Conservation (phyloP, 164 flowering plant genomes). For the Aristolochia californica region DNA sequence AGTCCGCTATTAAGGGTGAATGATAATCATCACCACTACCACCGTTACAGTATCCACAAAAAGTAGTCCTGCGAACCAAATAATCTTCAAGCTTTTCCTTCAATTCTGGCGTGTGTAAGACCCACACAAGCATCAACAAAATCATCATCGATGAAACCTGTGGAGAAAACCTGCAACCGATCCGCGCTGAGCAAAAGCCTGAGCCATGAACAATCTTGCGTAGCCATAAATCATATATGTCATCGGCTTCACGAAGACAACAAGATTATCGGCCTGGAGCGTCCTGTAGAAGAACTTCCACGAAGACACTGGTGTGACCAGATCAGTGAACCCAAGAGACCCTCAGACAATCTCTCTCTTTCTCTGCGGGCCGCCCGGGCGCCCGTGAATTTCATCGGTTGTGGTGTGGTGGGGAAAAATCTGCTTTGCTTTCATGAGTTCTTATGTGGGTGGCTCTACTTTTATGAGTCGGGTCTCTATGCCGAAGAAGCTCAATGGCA, state of each 20-base stretch:
- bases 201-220: constrained; percentile 59
- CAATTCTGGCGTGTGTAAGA: constrained; percentile 57
- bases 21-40: no score
- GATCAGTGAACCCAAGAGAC: no score
- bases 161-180: constrained; percentile 69
- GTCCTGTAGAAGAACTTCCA: constrained; percentile 86
- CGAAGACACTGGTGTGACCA: constrained; percentile 29
- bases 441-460: background rate
- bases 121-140: constrained; percentile 90
- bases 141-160: constrained; percentile 78
- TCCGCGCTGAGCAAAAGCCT: constrained; percentile 48
- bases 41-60: no score
- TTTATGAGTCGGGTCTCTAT: background rate
- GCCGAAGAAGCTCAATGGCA: background rate
- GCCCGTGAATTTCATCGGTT: no score
- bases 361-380: no score
- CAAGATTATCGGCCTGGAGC: constrained; percentile 76
- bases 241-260: constrained; percentile 69
- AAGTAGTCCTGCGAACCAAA: no score
- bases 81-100: constrained; percentile 43
- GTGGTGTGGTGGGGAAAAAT: no score
- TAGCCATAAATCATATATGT: constrained; percentile 55
- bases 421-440: no score
- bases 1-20: no score
- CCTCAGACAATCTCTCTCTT: no score